Evolutionary conservation across 768 basidiomycete species (phyloP), one percentile per base, ranked within the genome.

Genomic region (Cystofilobasidium capitatum): DNA sequence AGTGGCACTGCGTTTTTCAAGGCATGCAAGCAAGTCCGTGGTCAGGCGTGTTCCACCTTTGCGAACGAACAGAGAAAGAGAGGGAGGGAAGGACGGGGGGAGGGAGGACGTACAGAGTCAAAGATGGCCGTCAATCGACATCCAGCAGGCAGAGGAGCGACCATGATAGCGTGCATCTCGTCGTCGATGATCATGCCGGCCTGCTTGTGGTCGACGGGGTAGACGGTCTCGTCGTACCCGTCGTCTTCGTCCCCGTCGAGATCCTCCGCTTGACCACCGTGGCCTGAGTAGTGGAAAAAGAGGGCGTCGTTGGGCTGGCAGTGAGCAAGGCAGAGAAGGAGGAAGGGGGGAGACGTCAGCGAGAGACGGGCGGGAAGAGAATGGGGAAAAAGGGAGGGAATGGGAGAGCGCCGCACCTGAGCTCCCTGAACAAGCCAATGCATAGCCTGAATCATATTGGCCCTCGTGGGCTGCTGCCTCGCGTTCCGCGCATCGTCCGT

Each of bases 251-350:
- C 77, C 24, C 76, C 78, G 58, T 75, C 72, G 3, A 78, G 39
- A 76, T 96, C 94, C 70, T 87, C 82, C 0, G 87, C 87, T 77
- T 92, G 92, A 17, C 91, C 92, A 42, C 94, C 94, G 71, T 98
- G 94, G 17, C 93, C 93, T 7, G 91, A 94, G 76, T 90, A 89
- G 89, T 92, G 91, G 81, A 93, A 88, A 80, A 92, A 91, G 37
- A 93, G 79, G 3, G 91, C 86, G 72, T 94, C 91, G 70, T 91
- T 39, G 8, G 51, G 64, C 37, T 58, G 58, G 29, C n/a, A n/a
- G n/a, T n/a, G n/a, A n/a, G n/a, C n/a, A n/a, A 58, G 9, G 24
- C 57, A 29, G 4, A 20, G 26, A n/a, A n/a, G n/a, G n/a, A n/a
- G n/a, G n/a, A n/a, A 31, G 31, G 3, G 40, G 13, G 58, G 13